These are phyloP conservation scores for Calonectria pseudoreteaudii DNA, from an alignment of 2,329 filamentous ascomycete genomes.

Conservation along the genomic window DNA sequence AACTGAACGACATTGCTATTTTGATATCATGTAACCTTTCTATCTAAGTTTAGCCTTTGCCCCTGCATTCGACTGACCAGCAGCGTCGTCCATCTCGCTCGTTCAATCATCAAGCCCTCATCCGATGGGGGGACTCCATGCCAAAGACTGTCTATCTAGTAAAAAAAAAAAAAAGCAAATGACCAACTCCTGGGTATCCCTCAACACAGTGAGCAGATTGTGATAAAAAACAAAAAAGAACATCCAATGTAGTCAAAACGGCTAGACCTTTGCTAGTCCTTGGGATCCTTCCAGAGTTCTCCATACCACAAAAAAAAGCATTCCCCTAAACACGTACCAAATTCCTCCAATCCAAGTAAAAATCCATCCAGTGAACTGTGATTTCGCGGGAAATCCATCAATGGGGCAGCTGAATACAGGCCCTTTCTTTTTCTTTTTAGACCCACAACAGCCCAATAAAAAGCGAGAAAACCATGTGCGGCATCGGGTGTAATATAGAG, in stretches of 20 bases:
- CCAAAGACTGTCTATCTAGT: conserved; percentile 40
- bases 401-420: conserved; percentile 13
- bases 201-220: conserved; percentile 42
- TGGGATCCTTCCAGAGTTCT: conserved; percentile 6
- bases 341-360: conserved; percentile 10
- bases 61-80: conserved; percentile 42
- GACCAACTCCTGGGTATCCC: conserved; percentile 44
- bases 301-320: conserved; percentile 4
- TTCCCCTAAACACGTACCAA: background rate
- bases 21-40: conserved; percentile 41
- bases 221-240: conserved; percentile 20
- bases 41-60: conserved; percentile 42
- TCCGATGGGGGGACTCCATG: conserved; percentile 35
- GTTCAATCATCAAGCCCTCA: conserved; percentile 42
- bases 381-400: conserved; percentile 20
- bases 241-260: conserved; percentile 26
- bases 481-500: conserved; percentile 16
- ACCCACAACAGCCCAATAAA: conserved; percentile 20
- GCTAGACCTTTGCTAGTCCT: conserved; percentile 12
- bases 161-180: conserved; percentile 29
- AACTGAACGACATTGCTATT: conserved; percentile 32
- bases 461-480: conserved; percentile 19
- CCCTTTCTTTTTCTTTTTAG: conserved; percentile 29
- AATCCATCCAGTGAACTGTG: conserved; percentile 12
- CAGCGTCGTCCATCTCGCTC: conserved; percentile 45